Evolutionary conservation across 1,284 basidiomycete genomes (phyloP).

Genomic region (Wolfiporia cocos): DNA sequence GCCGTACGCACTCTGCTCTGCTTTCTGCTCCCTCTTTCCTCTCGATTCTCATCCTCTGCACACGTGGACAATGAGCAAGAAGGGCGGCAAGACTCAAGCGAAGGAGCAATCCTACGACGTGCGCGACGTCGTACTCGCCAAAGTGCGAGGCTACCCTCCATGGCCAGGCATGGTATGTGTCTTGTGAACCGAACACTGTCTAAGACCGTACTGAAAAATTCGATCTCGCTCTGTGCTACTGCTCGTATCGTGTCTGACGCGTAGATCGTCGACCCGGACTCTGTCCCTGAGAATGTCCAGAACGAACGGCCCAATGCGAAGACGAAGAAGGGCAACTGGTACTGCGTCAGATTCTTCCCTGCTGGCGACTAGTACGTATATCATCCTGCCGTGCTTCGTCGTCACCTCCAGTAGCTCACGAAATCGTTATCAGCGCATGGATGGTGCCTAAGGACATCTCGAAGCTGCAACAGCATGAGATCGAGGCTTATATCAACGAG

Average conservation of each 20-base stretch:
- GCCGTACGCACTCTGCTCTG: constrained; percentile 11
- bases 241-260: constrained; percentile 8
- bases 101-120: constrained; percentile 43
- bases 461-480: constrained; percentile 74
- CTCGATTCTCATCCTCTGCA: constrained; percentile 3
- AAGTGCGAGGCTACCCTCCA: constrained; percentile 89
- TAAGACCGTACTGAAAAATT: no score
- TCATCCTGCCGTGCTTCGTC: constrained; percentile 7
- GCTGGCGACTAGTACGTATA: constrained; percentile 82
- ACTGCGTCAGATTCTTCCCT: constrained; percentile 87
- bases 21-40: constrained; percentile 5
- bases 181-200: constrained; percentile 8
- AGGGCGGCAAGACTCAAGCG: constrained; percentile 38
- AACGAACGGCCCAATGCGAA: constrained; percentile 58
- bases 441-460: constrained; percentile 79
- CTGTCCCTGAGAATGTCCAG: constrained; percentile 51
- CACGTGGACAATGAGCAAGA: constrained; percentile 47
- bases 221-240: no score
- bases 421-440: constrained; percentile 65
- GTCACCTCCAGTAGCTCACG: constrained; percentile 9
- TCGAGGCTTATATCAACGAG: constrained; percentile 77
- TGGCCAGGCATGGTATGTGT: constrained; percentile 82
- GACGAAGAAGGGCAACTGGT: constrained; percentile 63
- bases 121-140: constrained; percentile 86
- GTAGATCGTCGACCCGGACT: constrained; percentile 73